Evolutionary conservation across 2,329 filamentous ascomycete genomes (phyloP).

Genomic region (Talaromyces verruculosus): DNA sequence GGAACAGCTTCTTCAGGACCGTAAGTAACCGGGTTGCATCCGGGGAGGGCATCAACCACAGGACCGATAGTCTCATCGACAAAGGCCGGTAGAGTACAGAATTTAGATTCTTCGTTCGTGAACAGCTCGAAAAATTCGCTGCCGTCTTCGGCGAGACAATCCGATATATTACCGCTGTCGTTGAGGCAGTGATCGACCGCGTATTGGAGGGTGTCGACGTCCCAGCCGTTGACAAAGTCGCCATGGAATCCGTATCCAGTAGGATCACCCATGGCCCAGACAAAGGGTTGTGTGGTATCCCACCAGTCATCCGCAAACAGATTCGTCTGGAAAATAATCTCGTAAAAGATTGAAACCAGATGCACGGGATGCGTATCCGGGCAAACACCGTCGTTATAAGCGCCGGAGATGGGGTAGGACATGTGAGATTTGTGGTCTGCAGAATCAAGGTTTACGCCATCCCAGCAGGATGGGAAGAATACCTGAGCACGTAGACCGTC

Average conservation of each 20-base stretch:
- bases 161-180: constrained; percentile 64
- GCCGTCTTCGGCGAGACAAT: constrained; percentile 55
- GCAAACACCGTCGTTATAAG: constrained; percentile 37
- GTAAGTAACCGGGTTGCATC: constrained; percentile 30
- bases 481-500: constrained; percentile 34
- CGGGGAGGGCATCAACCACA: constrained; percentile 26
- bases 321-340: constrained; percentile 58
- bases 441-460: constrained; percentile 37
- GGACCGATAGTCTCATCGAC: constrained; percentile 35
- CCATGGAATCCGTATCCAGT: constrained; percentile 57
- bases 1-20: constrained; percentile 37
- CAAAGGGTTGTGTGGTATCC: constrained; percentile 43
- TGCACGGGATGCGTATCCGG: constrained; percentile 52
- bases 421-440: constrained; percentile 36
- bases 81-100: constrained; percentile 51
- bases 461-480: constrained; percentile 43
- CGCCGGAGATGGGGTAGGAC: constrained; percentile 36
- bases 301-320: constrained; percentile 18
- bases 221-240: constrained; percentile 69
- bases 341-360: constrained; percentile 60
- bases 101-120: constrained; percentile 52
- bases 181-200: constrained; percentile 77
- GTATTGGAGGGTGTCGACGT: constrained; percentile 64
- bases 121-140: constrained; percentile 60
- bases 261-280: constrained; percentile 51